Conservation (phyloP, 75 land plant genomes). For the Ceratopteris richardii region DNA sequence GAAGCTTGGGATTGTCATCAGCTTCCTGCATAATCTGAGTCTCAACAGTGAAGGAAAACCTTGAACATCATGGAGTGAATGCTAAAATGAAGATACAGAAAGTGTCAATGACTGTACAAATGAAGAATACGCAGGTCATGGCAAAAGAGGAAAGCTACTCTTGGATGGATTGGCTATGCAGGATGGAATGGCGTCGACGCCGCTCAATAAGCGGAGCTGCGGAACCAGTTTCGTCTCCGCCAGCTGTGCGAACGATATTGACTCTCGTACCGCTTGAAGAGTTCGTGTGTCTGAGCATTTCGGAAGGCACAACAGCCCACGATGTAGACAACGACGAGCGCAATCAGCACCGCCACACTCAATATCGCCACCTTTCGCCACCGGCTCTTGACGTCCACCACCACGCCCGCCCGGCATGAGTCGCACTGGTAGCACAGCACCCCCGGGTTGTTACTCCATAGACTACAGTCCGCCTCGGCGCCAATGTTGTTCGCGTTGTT, state of each 20-base stretch:
- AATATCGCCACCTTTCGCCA: conserved; percentile 64
- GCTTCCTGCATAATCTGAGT: too few species aligned
- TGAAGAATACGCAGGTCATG: too few species aligned
- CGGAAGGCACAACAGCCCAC: conserved; percentile 78
- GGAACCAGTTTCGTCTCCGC: background rate
- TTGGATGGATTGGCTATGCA: too few species aligned
- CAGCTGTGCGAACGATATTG: background rate
- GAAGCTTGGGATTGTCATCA: too few species aligned
- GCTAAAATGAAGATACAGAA: too few species aligned
- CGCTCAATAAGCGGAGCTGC: background rate
- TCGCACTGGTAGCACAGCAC: conserved; percentile 48
- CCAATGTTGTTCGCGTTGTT: conserved; percentile 34
- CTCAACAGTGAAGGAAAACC: too few species aligned
- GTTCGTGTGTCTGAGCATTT: conserved; percentile 17
- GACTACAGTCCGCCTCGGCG: conserved; percentile 40
- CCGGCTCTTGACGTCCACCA: conserved; percentile 45
- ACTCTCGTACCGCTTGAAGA: background rate
- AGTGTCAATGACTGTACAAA: too few species aligned
- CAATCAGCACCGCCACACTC: conserved; percentile 44
- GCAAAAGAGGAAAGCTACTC: too few species aligned
- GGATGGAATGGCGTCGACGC: too few species aligned
- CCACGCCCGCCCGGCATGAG: conserved; percentile 65
- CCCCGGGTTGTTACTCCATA: conserved; percentile 35
- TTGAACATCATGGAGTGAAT: too few species aligned
- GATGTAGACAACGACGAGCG: conserved; percentile 56